Percentiles rank a stretch among this genome's conserved stretches.
These are phyloP conservation scores for Ogataea nitratoaversa DNA, from an alignment of 805 yeast species.

Conservation along the genomic window DNA sequence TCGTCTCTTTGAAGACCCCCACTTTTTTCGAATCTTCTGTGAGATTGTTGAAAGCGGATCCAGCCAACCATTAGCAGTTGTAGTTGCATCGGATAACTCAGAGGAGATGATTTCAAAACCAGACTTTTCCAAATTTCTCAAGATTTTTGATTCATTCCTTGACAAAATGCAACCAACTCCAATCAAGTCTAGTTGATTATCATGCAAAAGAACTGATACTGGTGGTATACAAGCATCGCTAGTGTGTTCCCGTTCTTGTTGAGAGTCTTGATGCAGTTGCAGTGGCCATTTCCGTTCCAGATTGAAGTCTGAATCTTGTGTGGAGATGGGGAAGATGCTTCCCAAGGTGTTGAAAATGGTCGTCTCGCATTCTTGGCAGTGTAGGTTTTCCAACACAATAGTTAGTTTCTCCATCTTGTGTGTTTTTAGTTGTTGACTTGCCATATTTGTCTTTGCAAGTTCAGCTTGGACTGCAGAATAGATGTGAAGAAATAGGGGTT, in stretches of 20 bases:
- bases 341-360: slow-evolving; percentile 31
- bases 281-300: no score
- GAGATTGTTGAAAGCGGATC: slow-evolving; percentile 15
- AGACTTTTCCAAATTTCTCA: slow-evolving; percentile 25
- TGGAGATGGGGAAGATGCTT: slow-evolving; percentile 13
- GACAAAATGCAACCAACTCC: slow-evolving; percentile 16
- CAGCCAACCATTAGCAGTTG: slow-evolving; percentile 7
- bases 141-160: slow-evolving; percentile 23
- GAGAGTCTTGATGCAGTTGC: slow-evolving; percentile 9
- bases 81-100: slow-evolving; percentile 10
- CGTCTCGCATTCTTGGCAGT: slow-evolving; percentile 49
- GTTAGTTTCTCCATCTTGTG: slow-evolving; percentile 24
- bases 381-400: slow-evolving; percentile 41
- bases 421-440: neutral
- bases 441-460: no score
- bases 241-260: slow-evolving; percentile 2
- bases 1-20: slow-evolving; percentile 15
- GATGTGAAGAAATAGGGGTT: neutral
- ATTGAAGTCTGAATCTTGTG: neutral
- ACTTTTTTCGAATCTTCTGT: slow-evolving; percentile 17
- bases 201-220: slow-evolving; percentile 20
- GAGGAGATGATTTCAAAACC: slow-evolving; percentile 35
- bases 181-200: slow-evolving; percentile 29
- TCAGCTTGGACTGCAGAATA: no score
- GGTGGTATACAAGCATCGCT: slow-evolving; percentile 7